phyloP scores from a whole-genome alignment of 2,329 filamentous ascomycete species.

The Ceratocystis alfenasii region DNA sequence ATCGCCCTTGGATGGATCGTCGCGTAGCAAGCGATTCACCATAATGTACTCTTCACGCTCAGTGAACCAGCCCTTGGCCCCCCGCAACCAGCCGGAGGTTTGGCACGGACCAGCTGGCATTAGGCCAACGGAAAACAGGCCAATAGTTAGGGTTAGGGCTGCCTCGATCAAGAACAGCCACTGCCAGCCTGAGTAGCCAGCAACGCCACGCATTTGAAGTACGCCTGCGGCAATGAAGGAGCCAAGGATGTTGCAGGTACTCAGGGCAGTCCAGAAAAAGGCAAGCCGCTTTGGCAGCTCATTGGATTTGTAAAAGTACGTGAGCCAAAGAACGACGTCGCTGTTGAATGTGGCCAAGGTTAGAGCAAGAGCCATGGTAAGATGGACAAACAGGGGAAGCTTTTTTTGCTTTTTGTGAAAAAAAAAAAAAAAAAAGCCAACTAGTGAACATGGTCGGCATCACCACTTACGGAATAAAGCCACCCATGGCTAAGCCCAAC shows the following conservation, averaged over 20 bases:
- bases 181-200: conserved; percentile 32
- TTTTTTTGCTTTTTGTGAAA: too few relatives aligned
- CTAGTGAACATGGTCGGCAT: not conserved
- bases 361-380: not conserved
- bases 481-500: conserved; percentile 38
- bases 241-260: conserved; percentile 28
- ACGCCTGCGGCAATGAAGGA: conserved; percentile 38
- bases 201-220: conserved; percentile 30
- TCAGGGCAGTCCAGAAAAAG: conserved; percentile 28
- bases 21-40: conserved; percentile 47
- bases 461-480: conserved; percentile 37
- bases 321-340: conserved; percentile 29
- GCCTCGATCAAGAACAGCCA: conserved; percentile 28
- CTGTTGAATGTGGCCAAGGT: not conserved
- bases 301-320: conserved; percentile 29
- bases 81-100: conserved; percentile 45
- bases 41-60: conserved; percentile 51
- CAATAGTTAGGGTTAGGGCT: conserved; percentile 31
- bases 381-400: too few relatives aligned
- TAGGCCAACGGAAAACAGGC: conserved; percentile 35
- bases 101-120: conserved; percentile 38
- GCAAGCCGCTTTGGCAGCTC: conserved; percentile 28
- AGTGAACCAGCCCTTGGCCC: conserved; percentile 49
- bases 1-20: conserved; percentile 49
- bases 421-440: not conserved